A percentile compares a stretch with the other conserved stretches of the same genome.
Evolutionary conservation across 73 alveolate species (phyloP).

Genomic region (Paramecium sonneborni): DNA sequence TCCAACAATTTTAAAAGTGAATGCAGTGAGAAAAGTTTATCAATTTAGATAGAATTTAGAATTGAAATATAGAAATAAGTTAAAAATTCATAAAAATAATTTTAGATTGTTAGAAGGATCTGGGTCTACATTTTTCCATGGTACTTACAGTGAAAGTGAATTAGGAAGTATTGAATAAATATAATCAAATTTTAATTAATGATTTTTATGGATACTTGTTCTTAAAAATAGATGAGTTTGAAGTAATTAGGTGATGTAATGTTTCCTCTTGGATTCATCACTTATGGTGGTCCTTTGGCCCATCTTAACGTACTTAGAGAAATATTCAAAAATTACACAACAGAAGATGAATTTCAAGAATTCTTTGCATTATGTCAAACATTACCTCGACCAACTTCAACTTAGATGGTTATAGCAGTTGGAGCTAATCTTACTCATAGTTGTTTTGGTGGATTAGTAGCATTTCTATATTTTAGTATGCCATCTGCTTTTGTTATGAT

Average conservation of each 20-base stretch:
- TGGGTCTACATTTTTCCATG: conserved; percentile 20
- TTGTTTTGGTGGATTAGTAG: conserved; percentile 42
- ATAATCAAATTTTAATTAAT: neutral
- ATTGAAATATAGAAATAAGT: neutral
- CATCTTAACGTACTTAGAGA: neutral
- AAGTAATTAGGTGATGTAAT: neutral
- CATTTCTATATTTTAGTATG: conserved; percentile 35
- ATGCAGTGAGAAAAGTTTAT: neutral
- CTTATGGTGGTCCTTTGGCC: conserved; percentile 52
- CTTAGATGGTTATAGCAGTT: conserved; percentile 49
- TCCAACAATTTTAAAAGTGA: neutral
- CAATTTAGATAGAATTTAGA: neutral
- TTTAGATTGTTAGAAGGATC: conserved; percentile 38
- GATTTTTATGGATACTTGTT: neutral
- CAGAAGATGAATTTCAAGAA: conserved; percentile 45
- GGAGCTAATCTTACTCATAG: conserved; percentile 36
- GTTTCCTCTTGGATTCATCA: conserved; percentile 51
- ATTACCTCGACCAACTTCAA: conserved; percentile 50
- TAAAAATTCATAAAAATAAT: neutral
- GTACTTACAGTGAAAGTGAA: conserved; percentile 44
- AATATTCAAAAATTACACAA: neutral
- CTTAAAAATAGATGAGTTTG: neutral
- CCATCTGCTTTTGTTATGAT: conserved; percentile 34
- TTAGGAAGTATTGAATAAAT: conserved; percentile 25
- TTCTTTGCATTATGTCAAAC: conserved; percentile 41